These are phyloP conservation scores for Trichoderma sp. DNA, from an alignment of 2,329 filamentous ascomycete genomes.

Conservation along the genomic window DNA sequence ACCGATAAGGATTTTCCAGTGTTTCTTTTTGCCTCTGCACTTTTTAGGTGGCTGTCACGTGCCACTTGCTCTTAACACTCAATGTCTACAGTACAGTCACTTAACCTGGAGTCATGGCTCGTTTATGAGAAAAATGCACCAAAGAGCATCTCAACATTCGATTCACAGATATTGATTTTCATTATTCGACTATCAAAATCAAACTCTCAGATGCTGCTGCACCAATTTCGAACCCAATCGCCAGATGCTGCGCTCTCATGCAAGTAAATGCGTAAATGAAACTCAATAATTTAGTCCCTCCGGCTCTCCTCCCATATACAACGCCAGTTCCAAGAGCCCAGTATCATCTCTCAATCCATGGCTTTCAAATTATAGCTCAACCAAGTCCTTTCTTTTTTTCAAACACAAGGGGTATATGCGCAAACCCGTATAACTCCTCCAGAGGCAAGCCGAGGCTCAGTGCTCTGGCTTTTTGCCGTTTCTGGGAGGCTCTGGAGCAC, in stretches of 20 bases:
- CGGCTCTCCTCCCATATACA: background rate
- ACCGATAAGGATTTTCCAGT: conserved; percentile 1
- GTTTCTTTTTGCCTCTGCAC: background rate
- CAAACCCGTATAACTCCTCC: background rate
- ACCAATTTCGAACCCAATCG: background rate
- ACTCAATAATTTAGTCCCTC: background rate
- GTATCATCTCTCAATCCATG: background rate
- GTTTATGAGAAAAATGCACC: background rate
- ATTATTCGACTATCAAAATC: background rate
- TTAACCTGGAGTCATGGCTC: background rate
- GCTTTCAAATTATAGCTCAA: background rate
- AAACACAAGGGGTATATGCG: conserved; percentile 7
- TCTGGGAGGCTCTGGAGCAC: conserved; percentile 45
- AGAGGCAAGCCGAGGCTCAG: background rate
- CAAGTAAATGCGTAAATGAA: background rate
- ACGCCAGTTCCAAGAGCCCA: background rate
- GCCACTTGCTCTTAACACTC: background rate
- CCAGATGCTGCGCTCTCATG: conserved; percentile 10
- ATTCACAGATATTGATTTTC: background rate
- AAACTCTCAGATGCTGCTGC: background rate
- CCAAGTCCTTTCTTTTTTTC: background rate
- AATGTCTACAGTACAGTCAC: background rate
- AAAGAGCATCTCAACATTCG: background rate
- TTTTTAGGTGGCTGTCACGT: conserved; percentile 19
- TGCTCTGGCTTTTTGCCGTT: conserved; percentile 26